Evolutionary conservation across 176 grass and related monocot genomes (phyloP).

Genomic region (Themeda triandra): DNA sequence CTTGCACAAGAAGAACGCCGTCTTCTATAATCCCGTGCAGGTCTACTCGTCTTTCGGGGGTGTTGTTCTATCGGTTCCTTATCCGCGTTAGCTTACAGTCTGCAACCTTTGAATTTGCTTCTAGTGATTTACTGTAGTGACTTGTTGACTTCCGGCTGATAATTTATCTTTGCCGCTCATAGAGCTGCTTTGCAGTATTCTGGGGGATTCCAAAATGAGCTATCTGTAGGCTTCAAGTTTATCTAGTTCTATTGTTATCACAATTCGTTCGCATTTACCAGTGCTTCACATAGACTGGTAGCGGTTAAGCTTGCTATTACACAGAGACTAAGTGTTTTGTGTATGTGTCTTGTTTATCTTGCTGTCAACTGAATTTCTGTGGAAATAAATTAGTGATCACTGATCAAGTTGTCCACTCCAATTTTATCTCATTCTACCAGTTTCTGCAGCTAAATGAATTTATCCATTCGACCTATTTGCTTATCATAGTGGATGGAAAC

Average conservation of each 20-base stretch:
- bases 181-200: conserved; percentile 8
- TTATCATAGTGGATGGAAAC: not conserved
- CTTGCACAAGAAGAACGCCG: conserved; percentile 61
- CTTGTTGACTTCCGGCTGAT: not conserved
- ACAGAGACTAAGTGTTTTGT: conserved; percentile 1
- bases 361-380: not conserved
- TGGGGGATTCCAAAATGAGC: not conserved
- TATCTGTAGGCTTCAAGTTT: not conserved
- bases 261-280: not conserved
- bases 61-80: not conserved
- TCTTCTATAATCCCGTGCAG: conserved; percentile 94
- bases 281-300: not conserved
- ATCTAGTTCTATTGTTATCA: not conserved
- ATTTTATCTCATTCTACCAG: not conserved
- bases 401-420: not conserved
- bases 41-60: conserved; percentile 9
- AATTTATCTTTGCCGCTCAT: not conserved
- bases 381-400: not conserved
- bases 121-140: not conserved
- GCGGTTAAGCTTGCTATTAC: not conserved
- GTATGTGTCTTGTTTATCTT: not conserved
- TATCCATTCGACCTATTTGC: not conserved
- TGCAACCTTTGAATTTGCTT: conserved; percentile 19
- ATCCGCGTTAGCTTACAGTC: not conserved
- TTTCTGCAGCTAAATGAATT: not conserved